phyloP scores from a whole-genome alignment of 2,329 filamentous ascomycete species.

The Dothidotthia symphoricarpi region DNA sequence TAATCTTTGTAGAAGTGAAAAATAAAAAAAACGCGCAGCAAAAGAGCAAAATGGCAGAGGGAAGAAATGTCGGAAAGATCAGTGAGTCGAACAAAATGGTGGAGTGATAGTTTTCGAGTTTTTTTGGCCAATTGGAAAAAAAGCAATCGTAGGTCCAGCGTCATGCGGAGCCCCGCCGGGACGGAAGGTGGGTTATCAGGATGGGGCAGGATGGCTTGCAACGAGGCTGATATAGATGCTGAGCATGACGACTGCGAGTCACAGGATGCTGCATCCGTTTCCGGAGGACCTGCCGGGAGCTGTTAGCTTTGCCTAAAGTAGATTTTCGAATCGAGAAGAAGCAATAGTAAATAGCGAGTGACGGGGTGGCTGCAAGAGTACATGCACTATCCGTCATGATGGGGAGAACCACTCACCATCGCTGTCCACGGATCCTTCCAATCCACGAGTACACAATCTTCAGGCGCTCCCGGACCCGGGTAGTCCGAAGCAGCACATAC shows the following conservation, averaged over 20 bases:
- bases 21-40: conserved; percentile 1
- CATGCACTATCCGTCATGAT: background rate
- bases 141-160: too few species aligned
- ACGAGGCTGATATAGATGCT: conserved; percentile 19
- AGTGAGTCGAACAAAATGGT: conserved; percentile 7
- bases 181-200: background rate
- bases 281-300: conserved; percentile 27
- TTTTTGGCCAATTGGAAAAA: too few species aligned
- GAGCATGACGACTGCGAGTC: conserved; percentile 29
- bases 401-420: conserved; percentile 60
- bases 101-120: too few species aligned
- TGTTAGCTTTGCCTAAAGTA: conserved; percentile 8
- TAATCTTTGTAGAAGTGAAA: conserved; percentile 32
- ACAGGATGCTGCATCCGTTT: conserved; percentile 36
- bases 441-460: conserved; percentile 85
- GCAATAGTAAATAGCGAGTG: background rate
- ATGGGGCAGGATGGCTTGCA: background rate
- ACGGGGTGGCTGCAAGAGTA: background rate
- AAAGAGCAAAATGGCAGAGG: background rate
- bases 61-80: conserved; percentile 4
- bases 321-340: conserved; percentile 1
- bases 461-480: conserved; percentile 74
- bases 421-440: conserved; percentile 64
- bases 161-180: background rate
- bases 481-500: conserved; percentile 70